Evolutionary conservation across 306 rosid species (phyloP), one percentile per base, ranked within the genome.

Genomic region (peach (Prunus persica)): DNA sequence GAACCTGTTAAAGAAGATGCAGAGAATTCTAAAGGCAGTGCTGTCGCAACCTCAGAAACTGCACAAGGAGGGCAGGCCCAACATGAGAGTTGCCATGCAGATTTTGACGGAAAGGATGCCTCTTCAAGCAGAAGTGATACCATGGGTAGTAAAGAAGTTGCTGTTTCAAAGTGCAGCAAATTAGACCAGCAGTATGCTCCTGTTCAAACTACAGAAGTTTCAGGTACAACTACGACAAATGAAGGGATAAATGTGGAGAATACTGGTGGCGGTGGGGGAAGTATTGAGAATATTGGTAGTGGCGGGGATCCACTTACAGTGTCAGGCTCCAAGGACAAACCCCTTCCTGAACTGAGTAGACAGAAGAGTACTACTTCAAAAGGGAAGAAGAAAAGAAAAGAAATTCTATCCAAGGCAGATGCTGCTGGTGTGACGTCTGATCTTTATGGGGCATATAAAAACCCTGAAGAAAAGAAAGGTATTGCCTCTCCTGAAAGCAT

Each of bases 401-500:
- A 87, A 82, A 7, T 69, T 80, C 94, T 89, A 85, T 90, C 72
- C 67, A 89, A 86, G 88, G 99, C 98, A 78, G 99, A 96, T 86
- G 98, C 99, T 79, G 97, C 96, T 2, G 97, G 99, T 19, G 72
- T 87, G 58, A 88, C 91, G n/a, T 86, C 97, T 81, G 99, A 96
- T 86, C 96, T 96, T 63, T 96, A 96, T 82, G 90, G 80, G 85
- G 99, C 99, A 13, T 96, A 93, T 76, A 96, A 96, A 88, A 87
- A 95, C 73, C 97, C 96, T 1, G 98, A 88, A 72, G 99, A 91
- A 81, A 93, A 85, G 89, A 96, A 91, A 81, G 97, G 87, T 71
- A 71, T 52, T 61, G 32, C 66, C 47, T 79, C 67, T 80, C 46
- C 86, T 52, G 93, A 89, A 72, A 75, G 73, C 69, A 46, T 58